phyloP scores from a whole-genome alignment of 352 stramenopile species.

The Paralagenidium karlingii region DNA sequence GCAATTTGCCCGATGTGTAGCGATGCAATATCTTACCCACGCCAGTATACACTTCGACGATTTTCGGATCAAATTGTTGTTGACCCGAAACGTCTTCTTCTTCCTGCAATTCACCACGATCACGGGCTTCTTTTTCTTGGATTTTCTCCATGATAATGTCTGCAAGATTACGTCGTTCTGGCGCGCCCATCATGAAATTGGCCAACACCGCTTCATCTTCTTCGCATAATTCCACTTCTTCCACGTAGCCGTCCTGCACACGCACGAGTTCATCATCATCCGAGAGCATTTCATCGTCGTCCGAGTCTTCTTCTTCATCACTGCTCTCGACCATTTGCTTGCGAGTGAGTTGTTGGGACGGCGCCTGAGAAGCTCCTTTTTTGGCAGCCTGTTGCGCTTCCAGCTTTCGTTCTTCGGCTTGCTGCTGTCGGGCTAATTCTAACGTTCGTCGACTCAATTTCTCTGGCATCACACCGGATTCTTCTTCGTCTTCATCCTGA shows the following conservation, averaged over 20 bases:
- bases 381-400: no score
- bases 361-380: neutral
- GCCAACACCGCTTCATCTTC: slow-evolving; percentile 79
- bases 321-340: slow-evolving; percentile 38
- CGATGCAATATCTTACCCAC: slow-evolving; percentile 95
- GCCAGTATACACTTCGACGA: slow-evolving; percentile 97
- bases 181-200: slow-evolving; percentile 76
- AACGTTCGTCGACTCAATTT: slow-evolving; percentile 74
- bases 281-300: slow-evolving; percentile 79
- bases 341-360: slow-evolving; percentile 18
- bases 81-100: slow-evolving; percentile 29
- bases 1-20: slow-evolving; percentile 97
- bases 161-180: slow-evolving; percentile 88
- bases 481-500: slow-evolving; percentile 47
- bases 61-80: slow-evolving; percentile 83
- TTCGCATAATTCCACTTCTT: slow-evolving; percentile 82
- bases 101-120: no score
- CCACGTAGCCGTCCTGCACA: slow-evolving; percentile 86
- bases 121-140: slow-evolving; percentile 86
- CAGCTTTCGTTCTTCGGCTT: slow-evolving; percentile 78
- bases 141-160: slow-evolving; percentile 99
- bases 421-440: slow-evolving; percentile 58
- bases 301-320: slow-evolving; percentile 63
- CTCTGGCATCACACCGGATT: slow-evolving; percentile 12
- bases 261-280: slow-evolving; percentile 83